These are phyloP conservation scores for Colletotrichum sansevieriae DNA, from an alignment of 2,329 filamentous ascomycete genomes.

Conservation along the genomic window DNA sequence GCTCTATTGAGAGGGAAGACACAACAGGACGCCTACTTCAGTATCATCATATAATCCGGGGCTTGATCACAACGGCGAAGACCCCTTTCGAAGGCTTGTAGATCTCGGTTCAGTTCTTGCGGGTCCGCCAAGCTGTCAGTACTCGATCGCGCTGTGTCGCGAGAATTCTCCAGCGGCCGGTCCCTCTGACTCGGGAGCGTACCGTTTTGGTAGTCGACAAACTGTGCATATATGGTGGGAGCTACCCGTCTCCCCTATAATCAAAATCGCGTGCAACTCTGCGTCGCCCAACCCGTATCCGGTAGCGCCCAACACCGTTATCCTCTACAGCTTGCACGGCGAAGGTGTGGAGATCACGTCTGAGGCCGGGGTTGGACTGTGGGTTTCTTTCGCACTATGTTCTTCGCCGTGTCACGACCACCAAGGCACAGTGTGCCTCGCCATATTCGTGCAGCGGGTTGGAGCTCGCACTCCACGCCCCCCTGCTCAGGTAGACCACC, in stretches of 20 bases:
- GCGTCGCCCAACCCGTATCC: conserved; percentile 10
- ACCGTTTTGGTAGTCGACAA: background rate
- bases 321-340: background rate
- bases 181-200: conserved; percentile 27
- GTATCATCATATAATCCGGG: background rate
- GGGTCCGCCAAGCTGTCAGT: conserved; percentile 39
- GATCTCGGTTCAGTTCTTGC: conserved; percentile 12
- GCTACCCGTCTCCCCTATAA: conserved; percentile 1
- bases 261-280: background rate
- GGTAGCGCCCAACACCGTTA: conserved; percentile 29
- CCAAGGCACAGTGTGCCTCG: conserved; percentile 23
- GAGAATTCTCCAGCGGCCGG: background rate
- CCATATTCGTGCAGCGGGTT: conserved; percentile 9
- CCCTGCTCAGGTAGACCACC: conserved; percentile 7
- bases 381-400: conserved; percentile 13
- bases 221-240: conserved; percentile 17
- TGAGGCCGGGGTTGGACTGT: background rate
- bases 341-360: background rate
- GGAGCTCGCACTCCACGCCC: background rate
- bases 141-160: conserved; percentile 19
- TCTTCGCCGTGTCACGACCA: background rate
- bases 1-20: no score
- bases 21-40: no score
- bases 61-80: conserved; percentile 7
- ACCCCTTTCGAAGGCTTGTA: conserved; percentile 18